Conservation (phyloP, 2,329 filamentous ascomycete genomes). For the Fusarium sp. region DNA sequence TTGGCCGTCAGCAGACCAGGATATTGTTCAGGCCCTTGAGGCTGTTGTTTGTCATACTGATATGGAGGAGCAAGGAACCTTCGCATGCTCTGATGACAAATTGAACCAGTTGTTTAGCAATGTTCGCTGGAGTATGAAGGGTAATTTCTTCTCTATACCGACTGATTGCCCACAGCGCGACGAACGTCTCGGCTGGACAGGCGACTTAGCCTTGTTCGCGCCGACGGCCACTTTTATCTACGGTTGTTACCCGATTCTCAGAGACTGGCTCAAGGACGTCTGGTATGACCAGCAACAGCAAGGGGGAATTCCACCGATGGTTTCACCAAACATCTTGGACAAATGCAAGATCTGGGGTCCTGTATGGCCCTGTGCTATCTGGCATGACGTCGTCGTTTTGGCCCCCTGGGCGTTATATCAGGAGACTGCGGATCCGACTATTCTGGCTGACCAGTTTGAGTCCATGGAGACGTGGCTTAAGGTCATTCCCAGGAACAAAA, state of each 20-base stretch:
- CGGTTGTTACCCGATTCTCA: constrained; percentile 64
- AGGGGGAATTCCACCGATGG: constrained; percentile 43
- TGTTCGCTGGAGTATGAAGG: constrained; percentile 69
- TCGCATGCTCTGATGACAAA: constrained; percentile 65
- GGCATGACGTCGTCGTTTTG: constrained; percentile 61
- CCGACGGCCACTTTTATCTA: constrained; percentile 69
- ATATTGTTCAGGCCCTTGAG: constrained; percentile 42
- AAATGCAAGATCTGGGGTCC: constrained; percentile 34
- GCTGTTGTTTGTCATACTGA: constrained; percentile 66
- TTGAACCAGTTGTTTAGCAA: constrained; percentile 71
- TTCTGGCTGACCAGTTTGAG: constrained; percentile 57
- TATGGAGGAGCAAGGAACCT: constrained; percentile 65
- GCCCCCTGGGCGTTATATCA: constrained; percentile 60
- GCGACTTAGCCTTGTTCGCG: constrained; percentile 65
- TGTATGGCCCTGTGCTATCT: constrained; percentile 54
- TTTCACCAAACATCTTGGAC: constrained; percentile 35
- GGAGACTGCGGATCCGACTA: constrained; percentile 55
- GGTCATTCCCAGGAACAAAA: constrained; percentile 50
- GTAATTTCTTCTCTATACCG: constrained; percentile 71
- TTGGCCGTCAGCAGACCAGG: constrained; percentile 54
- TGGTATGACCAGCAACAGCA: constrained; percentile 38
- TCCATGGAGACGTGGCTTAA: constrained; percentile 60
- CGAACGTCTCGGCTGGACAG: constrained; percentile 69
- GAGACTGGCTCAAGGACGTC: constrained; percentile 48
- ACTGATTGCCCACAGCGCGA: constrained; percentile 72